Evolutionary conservation across 1,284 basidiomycete genomes (phyloP), one percentile per base, ranked within the genome.

Genomic region (Butyriboletus regius): DNA sequence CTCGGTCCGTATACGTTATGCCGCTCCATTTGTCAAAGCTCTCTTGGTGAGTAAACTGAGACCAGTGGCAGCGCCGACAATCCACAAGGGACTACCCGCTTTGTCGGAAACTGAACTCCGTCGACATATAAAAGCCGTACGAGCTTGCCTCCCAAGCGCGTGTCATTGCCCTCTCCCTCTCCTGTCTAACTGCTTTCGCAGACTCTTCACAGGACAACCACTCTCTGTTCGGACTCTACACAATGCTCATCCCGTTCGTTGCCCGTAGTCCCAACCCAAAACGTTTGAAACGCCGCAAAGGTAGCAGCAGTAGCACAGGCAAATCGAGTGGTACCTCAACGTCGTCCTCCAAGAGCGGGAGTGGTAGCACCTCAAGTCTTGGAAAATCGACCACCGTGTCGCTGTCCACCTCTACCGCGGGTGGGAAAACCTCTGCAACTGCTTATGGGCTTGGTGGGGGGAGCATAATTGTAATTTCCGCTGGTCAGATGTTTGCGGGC

Each of bases 401-500:
- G 1, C 43, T 72, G n/a, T 48, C 60, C 12, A 55, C 64, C 9
- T 50, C 58, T 13, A 63, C 67, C 8, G 63, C 64, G 5, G 58
- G 29, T 22, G 62, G 62, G 6, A 61, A 57, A 46, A 45, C 24
- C 5, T 61, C 57, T 18, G 67, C 68, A 2, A 57, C 55, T 15
- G 57, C 71, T 0, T 75, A 75, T 49, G 72, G 73, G 3, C 46
- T 41, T 14, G 75, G 75, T 1, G 71, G 69, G 0, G 70, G 72
- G 2, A 56, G 29, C 3, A 22, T 57, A 2, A 45, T 60, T 2
- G 66, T 67, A 0, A 76, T 77, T 24, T 66, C 73, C 0, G 20
- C 60, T n/a, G 74, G 75, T 4, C 66, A 70, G 47, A 51, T 59
- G 1, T 77, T 77, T 54, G 62, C 72, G 7, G 75, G 75, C 1